Base-by-base conservation (phyloP, 768 basidiomycete genomes). In the Baorangia bicolor region DNA sequence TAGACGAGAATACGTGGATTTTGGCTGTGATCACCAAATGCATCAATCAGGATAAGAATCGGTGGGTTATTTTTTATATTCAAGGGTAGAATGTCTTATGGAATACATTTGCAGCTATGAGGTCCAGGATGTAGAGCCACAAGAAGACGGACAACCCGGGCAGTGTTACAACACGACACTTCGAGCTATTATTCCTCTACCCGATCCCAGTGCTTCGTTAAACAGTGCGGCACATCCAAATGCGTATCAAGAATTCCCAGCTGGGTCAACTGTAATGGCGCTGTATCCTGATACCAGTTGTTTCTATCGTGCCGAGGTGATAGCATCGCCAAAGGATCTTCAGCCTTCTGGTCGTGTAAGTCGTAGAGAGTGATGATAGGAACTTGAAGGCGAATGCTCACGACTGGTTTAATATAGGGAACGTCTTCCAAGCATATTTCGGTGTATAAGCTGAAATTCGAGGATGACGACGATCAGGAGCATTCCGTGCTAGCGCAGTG, bases 211-310 rank as follows among this genome's bases (percentile, higher is more conserved):
- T 42, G 85, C 87, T 2, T 72, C 75, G 11, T 68, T 76, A 28
- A 81, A 79, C 43, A 85, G 73, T 64, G 78, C 88, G 0, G 77
- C 86, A 18, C 88, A 91, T 72, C 75, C 84, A 38, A 82, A 77
- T 62, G 78, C 83, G 4, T 90, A 91, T 66, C 88, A 83, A 42
- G 85, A 86, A 59, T 94, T 91, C 67, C 73, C 81, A 23, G 73
- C 81, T 0, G 85, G 90, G 4, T 84, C 87, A 21, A 88, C 80
- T 0, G 92, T 94, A 11, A 82, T 94, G 81, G 92, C 90, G 2
- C 75, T 93, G n/a, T 94, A 92, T 71, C 92, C 92, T 0, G 92
- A 94, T 65, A 94, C 92, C 0, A 93, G 90, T 62, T 92, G 89
- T 68, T 94, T 94, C 75, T 94, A 94, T 65, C 87, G 88, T 27